Base-by-base conservation (phyloP, 306 rosid genomes). In the Rubus parviflorus region DNA sequence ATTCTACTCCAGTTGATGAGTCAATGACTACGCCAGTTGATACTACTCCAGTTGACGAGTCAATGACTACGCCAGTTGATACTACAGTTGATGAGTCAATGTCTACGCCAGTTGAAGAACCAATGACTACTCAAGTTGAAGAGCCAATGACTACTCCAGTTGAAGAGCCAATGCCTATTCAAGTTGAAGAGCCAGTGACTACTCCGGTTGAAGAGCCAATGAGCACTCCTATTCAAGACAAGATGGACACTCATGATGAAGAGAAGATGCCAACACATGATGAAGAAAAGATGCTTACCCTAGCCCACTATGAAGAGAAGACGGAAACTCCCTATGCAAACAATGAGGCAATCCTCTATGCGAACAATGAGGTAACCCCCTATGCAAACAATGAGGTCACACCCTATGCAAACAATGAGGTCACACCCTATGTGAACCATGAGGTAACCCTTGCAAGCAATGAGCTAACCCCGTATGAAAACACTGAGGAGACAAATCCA, bases 171-270 rank as follows among this genome's bases (percentile, higher is more conserved):
- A 53, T 75, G 49, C 22, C 49, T 3, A 20, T 57, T 17, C 51
- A 60, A 9, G 35, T 43, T 42, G 70, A 74, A 63, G 48, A 30
- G 47, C 43, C 42, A 9, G 16, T 76, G 62, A 13, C 46, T 10
- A 19, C 74, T 14, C 38, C 69, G 20, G 68, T 62, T 15, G 84
- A 74, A 19, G 80, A 79, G 78, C 61, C 66, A 49, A 43, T 75
- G 73, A 51, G 53, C 64, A 77, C 80, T 41, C 66, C 75, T 40
- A 79, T 68, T 78, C 82, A 75, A 75, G 81, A 75, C 66, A 81
- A 80, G 63, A 83, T 89, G 91, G 76, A 82, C 5, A 64, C 86
- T 6, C 83, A 84, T 17, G 89, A 86, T 70, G 90, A 83, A 62
- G 96, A 75, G 74, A 89, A 73, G 73, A 74, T 80, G 81, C 77